Percentiles rank a stretch among this genome's conserved stretches.
phyloP scores from a whole-genome alignment of 139 green algal genomes.

The Diplosphaera chodatii region DNA sequence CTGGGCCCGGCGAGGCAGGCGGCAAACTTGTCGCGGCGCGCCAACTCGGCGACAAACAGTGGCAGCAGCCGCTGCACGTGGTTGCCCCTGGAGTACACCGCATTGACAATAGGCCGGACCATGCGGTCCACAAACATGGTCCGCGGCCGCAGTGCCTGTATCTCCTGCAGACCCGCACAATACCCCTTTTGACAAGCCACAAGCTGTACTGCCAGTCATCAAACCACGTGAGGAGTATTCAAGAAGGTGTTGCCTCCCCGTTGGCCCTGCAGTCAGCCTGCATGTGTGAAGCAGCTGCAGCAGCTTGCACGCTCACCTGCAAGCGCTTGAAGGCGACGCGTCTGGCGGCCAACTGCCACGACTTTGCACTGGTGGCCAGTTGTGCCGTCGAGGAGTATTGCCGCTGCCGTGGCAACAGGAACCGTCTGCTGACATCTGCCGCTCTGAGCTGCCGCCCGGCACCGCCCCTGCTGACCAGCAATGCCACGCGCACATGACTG shows the following conservation, averaged over 20 bases:
- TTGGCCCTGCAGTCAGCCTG: too few relatives aligned
- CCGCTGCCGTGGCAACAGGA: not conserved
- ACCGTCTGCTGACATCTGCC: too few relatives aligned
- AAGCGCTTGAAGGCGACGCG: not conserved
- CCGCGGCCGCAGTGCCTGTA: not conserved
- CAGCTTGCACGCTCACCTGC: not conserved
- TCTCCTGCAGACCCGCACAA: too few relatives aligned
- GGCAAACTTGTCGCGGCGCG: conserved; percentile 8
- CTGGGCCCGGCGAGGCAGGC: not conserved
- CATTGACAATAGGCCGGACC: conserved; percentile 4
- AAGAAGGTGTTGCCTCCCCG: too few relatives aligned
- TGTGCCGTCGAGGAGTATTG: not conserved
- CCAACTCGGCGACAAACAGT: conserved; percentile 7
- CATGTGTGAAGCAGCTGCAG: too few relatives aligned
- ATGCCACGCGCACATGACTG: not conserved
- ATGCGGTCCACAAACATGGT: not conserved
- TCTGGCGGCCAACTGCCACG: too few relatives aligned
- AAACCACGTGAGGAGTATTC: too few relatives aligned
- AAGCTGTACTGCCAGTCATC: too few relatives aligned
- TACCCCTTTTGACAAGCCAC: too few relatives aligned
- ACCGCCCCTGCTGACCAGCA: not conserved
- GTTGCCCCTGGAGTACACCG: conserved; percentile 3
- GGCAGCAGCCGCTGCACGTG: conserved; percentile 19
- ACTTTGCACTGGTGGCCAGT: not conserved
- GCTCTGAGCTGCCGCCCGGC: not conserved